A percentile compares a stretch with the other conserved stretches of the same genome.
Evolutionary conservation across 2,329 filamentous ascomycete species (phyloP).

Genomic region (Lasiodiplodia sp.): DNA sequence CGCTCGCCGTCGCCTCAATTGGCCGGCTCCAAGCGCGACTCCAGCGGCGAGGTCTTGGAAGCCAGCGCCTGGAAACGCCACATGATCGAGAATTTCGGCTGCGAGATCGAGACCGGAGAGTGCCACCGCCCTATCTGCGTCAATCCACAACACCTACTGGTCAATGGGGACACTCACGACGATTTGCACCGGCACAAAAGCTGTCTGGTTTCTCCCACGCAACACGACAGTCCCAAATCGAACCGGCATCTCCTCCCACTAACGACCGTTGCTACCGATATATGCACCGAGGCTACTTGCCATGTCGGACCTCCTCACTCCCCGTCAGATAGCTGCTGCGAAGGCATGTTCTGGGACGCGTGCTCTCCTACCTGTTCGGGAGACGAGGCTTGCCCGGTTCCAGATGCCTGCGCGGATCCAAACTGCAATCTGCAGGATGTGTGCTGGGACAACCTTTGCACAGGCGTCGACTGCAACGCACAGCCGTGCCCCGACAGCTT

Average conservation of each 20-base stretch:
- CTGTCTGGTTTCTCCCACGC: constrained; percentile 2
- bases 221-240: not conserved
- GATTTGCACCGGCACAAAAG: constrained; percentile 21
- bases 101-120: constrained; percentile 26
- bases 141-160: constrained; percentile 26
- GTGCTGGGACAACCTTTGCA: constrained; percentile 36
- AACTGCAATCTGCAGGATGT: constrained; percentile 38
- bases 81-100: constrained; percentile 23
- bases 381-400: constrained; percentile 39
- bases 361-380: constrained; percentile 40
- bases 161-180: constrained; percentile 26
- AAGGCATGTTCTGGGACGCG: constrained; percentile 43
- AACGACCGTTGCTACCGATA: constrained; percentile 13
- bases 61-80: constrained; percentile 22
- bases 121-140: constrained; percentile 28
- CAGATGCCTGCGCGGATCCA: constrained; percentile 47
- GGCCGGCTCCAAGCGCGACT: constrained; percentile 29
- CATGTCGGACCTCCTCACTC: not conserved
- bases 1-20: constrained; percentile 26
- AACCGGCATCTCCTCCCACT: constrained; percentile 3
- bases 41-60: constrained; percentile 21
- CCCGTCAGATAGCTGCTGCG: constrained; percentile 41
- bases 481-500: constrained; percentile 39
- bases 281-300: constrained; percentile 25
- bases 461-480: constrained; percentile 46